These are phyloP conservation scores for Talinum fruticosum DNA, from an alignment of 148 eudicot species.

Conservation along the genomic window DNA sequence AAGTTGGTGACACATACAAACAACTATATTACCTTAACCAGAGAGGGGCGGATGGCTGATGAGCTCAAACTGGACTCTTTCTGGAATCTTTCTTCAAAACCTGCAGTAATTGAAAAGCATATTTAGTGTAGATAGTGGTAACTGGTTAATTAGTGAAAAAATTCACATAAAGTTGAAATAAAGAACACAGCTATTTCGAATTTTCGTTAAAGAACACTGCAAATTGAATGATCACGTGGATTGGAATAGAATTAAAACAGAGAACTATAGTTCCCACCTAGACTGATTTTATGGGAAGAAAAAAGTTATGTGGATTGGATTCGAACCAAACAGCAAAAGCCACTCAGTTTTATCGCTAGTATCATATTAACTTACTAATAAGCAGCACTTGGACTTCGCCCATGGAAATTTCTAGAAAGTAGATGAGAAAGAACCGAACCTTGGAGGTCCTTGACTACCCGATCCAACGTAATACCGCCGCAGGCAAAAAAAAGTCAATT, in stretches of 20 bases:
- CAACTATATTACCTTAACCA: conserved; percentile 60
- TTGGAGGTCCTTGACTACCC: not conserved
- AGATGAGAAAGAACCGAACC: not conserved
- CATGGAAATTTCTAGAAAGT: not conserved
- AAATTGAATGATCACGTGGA: not conserved
- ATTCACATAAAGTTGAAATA: not conserved
- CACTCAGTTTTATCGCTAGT: not conserved
- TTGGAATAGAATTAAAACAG: too few relatives aligned
- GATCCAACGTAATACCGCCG: not conserved
- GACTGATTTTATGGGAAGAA: not conserved
- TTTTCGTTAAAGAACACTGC: not conserved
- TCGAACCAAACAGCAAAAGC: too few relatives aligned
- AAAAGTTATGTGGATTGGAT: too few relatives aligned
- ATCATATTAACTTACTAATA: not conserved
- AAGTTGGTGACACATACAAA: not conserved
- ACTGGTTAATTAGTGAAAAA: too few relatives aligned
- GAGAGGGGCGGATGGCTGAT: conserved; percentile 77
- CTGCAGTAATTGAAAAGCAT: conserved; percentile 33
- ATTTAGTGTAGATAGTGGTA: not conserved
- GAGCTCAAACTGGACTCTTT: conserved; percentile 70
- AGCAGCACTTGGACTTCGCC: not conserved
- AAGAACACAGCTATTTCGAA: not conserved
- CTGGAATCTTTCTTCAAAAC: conserved; percentile 90
- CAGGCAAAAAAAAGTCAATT: not conserved
- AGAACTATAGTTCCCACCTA: not conserved